These are phyloP conservation scores for Prunus yedoensis DNA, from an alignment of 331 rosid species.

Conservation along the genomic window DNA sequence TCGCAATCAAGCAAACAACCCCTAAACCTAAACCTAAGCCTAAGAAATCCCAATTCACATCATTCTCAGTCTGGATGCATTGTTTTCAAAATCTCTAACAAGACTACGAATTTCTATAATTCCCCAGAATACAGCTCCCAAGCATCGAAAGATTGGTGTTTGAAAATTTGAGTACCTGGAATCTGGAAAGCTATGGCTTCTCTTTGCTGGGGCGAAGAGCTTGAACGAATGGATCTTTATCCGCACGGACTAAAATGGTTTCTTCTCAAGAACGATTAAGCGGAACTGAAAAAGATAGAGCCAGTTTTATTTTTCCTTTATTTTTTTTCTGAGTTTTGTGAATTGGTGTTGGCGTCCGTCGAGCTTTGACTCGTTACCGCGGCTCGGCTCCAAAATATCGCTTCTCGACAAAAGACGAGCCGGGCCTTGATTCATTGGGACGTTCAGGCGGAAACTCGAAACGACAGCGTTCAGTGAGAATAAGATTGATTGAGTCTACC, in stretches of 20 bases:
- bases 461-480: background rate
- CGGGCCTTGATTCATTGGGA: background rate
- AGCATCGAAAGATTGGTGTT: background rate
- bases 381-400: slow-evolving; percentile 21
- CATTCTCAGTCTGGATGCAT: background rate
- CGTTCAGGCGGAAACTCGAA: background rate
- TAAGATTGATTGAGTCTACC: background rate
- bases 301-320: background rate
- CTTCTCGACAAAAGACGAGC: slow-evolving; percentile 2
- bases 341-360: slow-evolving; percentile 40
- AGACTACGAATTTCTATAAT: background rate
- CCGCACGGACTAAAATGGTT: slow-evolving; percentile 19
- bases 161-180: slow-evolving; percentile 25
- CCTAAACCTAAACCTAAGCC: slow-evolving; percentile 17
- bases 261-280: slow-evolving; percentile 8
- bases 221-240: background rate
- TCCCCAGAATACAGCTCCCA: background rate
- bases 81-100: background rate
- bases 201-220: background rate
- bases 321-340: background rate
- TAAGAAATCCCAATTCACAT: slow-evolving; percentile 9
- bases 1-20: background rate
- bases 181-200: background rate
- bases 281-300: slow-evolving; percentile 38
- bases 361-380: background rate